Base-by-base conservation (phyloP, 768 basidiomycete genomes). In the Naganishia friedmannii region DNA sequence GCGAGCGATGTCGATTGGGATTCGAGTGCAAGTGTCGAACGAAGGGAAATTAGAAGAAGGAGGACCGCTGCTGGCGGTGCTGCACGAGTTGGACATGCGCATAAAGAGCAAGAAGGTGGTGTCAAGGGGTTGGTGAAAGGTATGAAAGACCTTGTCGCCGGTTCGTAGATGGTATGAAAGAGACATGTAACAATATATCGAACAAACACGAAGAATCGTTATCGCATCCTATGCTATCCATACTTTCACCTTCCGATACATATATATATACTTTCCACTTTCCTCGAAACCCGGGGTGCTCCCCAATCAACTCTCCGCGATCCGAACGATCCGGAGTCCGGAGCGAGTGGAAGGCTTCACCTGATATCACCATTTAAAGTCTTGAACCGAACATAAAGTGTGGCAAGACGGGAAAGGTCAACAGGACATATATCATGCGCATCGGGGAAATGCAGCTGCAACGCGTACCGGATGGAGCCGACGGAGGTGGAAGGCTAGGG, bases 1-100 rank as follows among this genome's bases (percentile, higher is more conserved):
- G 81, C 81, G 9, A 75, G 76, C 4, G 77, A 79, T 66, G 79
- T 82, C n/a, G 79, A 82, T 67, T 82, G 81, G 81, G 80, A 81
- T 65, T 74, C 73, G 21, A 75, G 74, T 45, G 73, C 72, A 21
- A 74, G 74, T 13, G 72, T 75, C 10, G 77, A 77, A 48, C 74
- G 65, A 39, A 70, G 39, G 19, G 60, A 63, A 15, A 34, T 34
- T 0, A 2, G 60, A 9, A 34, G 60, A 12, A 63, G 60, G 42
- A 39, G 19, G 21, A 51, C 56, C 19, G 55, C 60, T 28, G 65
- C 23, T 15, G 46, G 46, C n/a, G 26, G n/a, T 23, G 60, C 34
- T n/a, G 48, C 28, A 15, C 46, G 65, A 15, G 48, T 13, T 21
- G 48, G n/a, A 3, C 48, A 63, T 39, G 12, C 15, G 5, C 39